A percentile compares a stretch with the other conserved stretches of the same genome.
phyloP scores from a whole-genome alignment of 352 stramenopile species.

The Phytophthora citricola region DNA sequence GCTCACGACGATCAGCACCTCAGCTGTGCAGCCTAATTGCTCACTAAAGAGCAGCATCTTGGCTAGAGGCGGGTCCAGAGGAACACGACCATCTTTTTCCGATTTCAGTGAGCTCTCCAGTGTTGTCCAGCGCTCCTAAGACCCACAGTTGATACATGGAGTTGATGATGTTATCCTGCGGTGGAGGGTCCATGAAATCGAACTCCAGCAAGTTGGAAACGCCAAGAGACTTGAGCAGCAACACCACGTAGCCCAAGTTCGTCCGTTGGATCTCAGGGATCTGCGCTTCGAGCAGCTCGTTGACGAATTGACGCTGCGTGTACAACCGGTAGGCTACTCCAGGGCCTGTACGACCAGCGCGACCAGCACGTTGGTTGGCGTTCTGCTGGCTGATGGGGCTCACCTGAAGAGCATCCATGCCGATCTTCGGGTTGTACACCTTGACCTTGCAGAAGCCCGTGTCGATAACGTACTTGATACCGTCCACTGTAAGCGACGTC shows the following conservation, averaged over 20 bases:
- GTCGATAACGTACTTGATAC: constrained; percentile 99
- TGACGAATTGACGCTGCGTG: constrained; percentile 96
- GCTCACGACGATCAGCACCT: constrained; percentile 97
- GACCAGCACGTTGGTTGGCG: constrained; percentile 96
- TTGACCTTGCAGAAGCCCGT: constrained; percentile 99
- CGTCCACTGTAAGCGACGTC: constrained; percentile 96
- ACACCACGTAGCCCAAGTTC: constrained; percentile 97
- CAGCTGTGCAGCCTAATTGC: constrained; percentile 92
- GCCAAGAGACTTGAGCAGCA: constrained; percentile 98
- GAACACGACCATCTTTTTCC: constrained; percentile 99
- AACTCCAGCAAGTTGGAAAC: constrained; percentile 97
- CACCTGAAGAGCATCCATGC: constrained; percentile 98
- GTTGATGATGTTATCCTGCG: constrained; percentile 97
- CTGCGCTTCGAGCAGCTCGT: constrained; percentile 98
- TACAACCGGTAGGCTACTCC: constrained; percentile 97
- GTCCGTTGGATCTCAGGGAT: constrained; percentile 99
- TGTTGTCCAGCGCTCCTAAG: constrained; percentile 97
- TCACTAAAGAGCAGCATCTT: constrained; percentile 98
- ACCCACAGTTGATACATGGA: constrained; percentile 99
- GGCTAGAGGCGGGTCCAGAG: constrained; percentile 94
- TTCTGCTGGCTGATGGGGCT: constrained; percentile 97
- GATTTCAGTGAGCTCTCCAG: constrained; percentile 95
- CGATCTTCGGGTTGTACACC: constrained; percentile 99
- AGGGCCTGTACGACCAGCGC: constrained; percentile 91
- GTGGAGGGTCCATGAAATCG: constrained; percentile 99